Evolutionary conservation across 306 rosid genomes (phyloP), one percentile per base, ranked within the genome.

Genomic region (Trifolium pratense): DNA sequence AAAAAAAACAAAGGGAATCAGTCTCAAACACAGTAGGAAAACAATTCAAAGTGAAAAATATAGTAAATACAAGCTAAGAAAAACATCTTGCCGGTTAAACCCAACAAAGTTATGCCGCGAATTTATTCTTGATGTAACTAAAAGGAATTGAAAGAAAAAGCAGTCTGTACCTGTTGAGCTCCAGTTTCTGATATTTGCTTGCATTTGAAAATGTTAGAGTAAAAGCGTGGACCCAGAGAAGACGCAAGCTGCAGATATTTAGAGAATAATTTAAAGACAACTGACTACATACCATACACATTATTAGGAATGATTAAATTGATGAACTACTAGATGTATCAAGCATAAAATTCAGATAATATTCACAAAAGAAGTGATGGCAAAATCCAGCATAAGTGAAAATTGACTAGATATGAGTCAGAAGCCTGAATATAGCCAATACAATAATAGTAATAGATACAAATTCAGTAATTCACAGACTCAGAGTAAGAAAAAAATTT

Each of bases 111-210:
- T 65, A 65, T 13, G 45, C 7, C 68, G 52, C 64, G 76, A 58
- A 39, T 72, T 58, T 52, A 66, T 65, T 25, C 62, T 67, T 55
- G 31, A 21, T 51, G 49, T 15, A 78, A 68, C 42, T 26, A 14
- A 74, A 63, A 59, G 74, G 42, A 63, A 68, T 48, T 52, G 58
- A 75, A 68, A 66, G 7, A 23, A 65, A 65, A 67, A 65, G 36
- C 16, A 5, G 40, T 43, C 51, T 75, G 39, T 87, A 94, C 99
- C 85, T 94, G 99, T 83, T 94, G 97, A 20, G 99, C 97, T 77
- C 99, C 99, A 56, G 99, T 94, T 92, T 94, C 99, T 75, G 99
- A 94, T 89, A 94, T 91, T 40, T 94, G 99, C 91, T 91, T 94
- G 93, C 99, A 94, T 81, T 88, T 94, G 82, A 94, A 94, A 74